Percentiles rank a stretch among this genome's conserved stretches.
phyloP scores from a whole-genome alignment of 768 basidiomycete genomes.

The Suillus alpinus region DNA sequence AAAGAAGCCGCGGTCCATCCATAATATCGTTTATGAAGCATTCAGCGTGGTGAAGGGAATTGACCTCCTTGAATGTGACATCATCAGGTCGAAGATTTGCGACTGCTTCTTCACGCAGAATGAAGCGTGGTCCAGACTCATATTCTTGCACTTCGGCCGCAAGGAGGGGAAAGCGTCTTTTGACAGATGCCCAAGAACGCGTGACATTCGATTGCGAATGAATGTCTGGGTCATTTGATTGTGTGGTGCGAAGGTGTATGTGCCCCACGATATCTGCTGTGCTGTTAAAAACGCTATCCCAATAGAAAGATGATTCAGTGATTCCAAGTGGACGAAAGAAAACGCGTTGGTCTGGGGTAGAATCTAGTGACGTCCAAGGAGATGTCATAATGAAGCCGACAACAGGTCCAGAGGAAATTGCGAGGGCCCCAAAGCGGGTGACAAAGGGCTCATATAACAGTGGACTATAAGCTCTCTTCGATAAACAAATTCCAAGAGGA shows the following conservation, averaged over 20 bases:
- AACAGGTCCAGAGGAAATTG: neutral
- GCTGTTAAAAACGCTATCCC: slow-evolving; percentile 37
- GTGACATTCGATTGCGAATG: slow-evolving; percentile 30
- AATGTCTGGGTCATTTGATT: slow-evolving; percentile 13
- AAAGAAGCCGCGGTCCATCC: slow-evolving; percentile 35
- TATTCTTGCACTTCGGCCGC: slow-evolving; percentile 38
- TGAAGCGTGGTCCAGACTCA: slow-evolving; percentile 29
- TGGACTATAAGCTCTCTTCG: neutral
- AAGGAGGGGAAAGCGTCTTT: slow-evolving; percentile 48
- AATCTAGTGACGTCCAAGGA: slow-evolving; percentile 6
- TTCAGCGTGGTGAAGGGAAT: slow-evolving; percentile 36
- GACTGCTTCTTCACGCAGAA: slow-evolving; percentile 38
- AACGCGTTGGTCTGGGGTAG: slow-evolving; percentile 5
- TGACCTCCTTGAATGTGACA: slow-evolving; percentile 31
- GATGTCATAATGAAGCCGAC: neutral
- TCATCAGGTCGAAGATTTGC: slow-evolving; percentile 31
- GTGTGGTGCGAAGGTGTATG: slow-evolving; percentile 31
- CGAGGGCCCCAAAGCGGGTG: neutral
- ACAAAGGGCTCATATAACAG: neutral
- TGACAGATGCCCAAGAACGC: slow-evolving; percentile 43
- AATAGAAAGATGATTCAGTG: slow-evolving; percentile 40
- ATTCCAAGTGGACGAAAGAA: slow-evolving; percentile 36
- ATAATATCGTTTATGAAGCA: slow-evolving; percentile 30
- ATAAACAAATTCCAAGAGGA: neutral
- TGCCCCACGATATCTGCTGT: slow-evolving; percentile 43